A percentile compares a stretch with the other conserved stretches of the same genome.
These are phyloP conservation scores for Punctularia strigosozonata DNA, from an alignment of 768 basidiomycete genomes.

Conservation along the genomic window DNA sequence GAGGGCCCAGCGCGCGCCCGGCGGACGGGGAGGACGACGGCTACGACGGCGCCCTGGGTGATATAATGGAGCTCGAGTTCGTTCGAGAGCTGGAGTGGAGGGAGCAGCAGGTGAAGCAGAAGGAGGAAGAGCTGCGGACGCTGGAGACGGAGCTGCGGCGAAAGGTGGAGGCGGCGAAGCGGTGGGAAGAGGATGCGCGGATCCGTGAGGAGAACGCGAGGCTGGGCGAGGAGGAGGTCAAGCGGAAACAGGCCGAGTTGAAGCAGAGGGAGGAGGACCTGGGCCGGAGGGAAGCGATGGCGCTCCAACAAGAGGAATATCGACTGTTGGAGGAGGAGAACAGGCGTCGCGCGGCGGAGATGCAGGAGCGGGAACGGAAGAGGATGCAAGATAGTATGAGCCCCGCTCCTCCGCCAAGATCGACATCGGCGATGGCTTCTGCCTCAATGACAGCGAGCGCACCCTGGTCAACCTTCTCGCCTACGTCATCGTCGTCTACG, in stretches of 20 bases:
- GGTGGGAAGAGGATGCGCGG: slow-evolving; percentile 4
- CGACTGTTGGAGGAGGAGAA: slow-evolving; percentile 21
- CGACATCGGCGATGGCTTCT: background rate
- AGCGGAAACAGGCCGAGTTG: slow-evolving; percentile 17
- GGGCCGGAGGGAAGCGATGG: background rate
- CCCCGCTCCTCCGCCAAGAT: slow-evolving; percentile 8
- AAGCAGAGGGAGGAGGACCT: slow-evolving; percentile 2
- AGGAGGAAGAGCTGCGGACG: slow-evolving; percentile 4
- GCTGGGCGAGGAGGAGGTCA: slow-evolving; percentile 21
- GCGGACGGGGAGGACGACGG: background rate
- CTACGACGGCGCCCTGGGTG: background rate
- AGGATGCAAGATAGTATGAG: slow-evolving; percentile 19
- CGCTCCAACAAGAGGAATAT: slow-evolving; percentile 26
- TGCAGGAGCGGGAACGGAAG: slow-evolving; percentile 9
- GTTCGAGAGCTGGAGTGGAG: background rate
- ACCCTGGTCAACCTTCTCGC: slow-evolving; percentile 21
- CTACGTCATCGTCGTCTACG: slow-evolving; percentile 3
- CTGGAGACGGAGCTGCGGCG: slow-evolving; percentile 6
- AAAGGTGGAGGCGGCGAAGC: slow-evolving; percentile 11
- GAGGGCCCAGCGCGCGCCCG: background rate
- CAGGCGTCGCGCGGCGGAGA: slow-evolving; percentile 8
- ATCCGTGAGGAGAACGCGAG: slow-evolving; percentile 5
- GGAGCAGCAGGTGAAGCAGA: background rate
- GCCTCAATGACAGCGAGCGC: background rate
- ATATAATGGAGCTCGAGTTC: too few species aligned